Conservation (phyloP, 176 grass and related monocot genomes). For the Panicum miliaceum region DNA sequence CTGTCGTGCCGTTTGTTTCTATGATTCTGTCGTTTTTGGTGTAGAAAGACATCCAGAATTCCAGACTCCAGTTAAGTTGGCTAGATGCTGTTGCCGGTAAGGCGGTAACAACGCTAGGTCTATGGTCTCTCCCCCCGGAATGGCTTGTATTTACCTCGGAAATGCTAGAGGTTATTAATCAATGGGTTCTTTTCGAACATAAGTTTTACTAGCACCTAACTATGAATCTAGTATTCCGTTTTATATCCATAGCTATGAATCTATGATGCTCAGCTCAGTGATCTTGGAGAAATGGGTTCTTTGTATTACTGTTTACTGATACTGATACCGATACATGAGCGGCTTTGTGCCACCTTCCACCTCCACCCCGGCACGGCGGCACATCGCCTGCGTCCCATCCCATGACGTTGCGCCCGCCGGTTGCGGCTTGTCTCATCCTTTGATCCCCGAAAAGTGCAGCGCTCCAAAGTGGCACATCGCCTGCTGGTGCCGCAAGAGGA, state of each 20-base stretch:
- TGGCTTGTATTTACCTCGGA: conserved; percentile 6
- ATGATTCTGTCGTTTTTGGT: conserved; percentile 35
- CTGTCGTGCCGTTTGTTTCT: conserved; percentile 27
- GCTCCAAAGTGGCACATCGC: too few relatives aligned
- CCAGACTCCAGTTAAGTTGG: conserved; percentile 24
- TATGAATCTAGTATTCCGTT: not conserved
- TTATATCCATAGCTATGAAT: not conserved
- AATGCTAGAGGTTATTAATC: conserved; percentile 22
- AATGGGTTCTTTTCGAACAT: conserved; percentile 27
- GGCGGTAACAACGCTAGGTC: not conserved
- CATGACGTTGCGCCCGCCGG: not conserved
- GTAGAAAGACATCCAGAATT: conserved; percentile 22
- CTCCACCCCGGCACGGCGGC: not conserved
- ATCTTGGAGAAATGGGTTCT: not conserved
- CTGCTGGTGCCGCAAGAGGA: too few relatives aligned
- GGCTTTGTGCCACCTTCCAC: not conserved
- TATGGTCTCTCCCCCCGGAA: not conserved
- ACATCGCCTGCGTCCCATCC: not conserved
- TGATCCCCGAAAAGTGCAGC: too few relatives aligned
- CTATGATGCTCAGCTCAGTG: not conserved
- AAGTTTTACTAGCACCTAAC: not conserved
- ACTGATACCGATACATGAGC: not conserved
- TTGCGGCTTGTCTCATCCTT: not conserved
- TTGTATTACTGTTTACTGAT: not conserved
- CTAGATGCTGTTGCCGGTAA: conserved; percentile 27